These are phyloP conservation scores for Phytophthora pinifolia DNA, from an alignment of 352 stramenopile species.

Conservation along the genomic window DNA sequence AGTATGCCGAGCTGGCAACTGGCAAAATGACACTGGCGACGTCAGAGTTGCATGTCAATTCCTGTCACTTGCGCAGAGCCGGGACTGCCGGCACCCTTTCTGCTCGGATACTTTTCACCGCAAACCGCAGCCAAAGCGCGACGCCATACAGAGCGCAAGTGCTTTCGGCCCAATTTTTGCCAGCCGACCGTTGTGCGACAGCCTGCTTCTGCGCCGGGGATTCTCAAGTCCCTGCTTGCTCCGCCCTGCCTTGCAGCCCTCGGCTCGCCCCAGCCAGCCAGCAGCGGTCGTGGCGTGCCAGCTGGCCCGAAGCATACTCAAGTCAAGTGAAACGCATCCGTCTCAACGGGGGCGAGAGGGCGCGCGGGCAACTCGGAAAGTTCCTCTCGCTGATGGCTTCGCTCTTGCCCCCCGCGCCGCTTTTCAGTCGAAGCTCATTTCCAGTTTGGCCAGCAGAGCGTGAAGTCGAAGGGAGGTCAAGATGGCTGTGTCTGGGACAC, in stretches of 20 bases:
- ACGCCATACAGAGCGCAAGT: conserved; percentile 22
- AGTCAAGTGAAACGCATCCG: neutral
- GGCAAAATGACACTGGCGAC: conserved; percentile 35
- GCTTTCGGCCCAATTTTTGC: conserved; percentile 8
- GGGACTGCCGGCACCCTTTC: conserved; percentile 5
- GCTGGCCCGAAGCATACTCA: too few species aligned
- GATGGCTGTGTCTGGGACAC: conserved; percentile 49
- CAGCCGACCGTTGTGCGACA: neutral
- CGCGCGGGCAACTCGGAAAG: neutral
- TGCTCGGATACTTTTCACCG: conserved; percentile 19
- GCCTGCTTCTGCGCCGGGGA: too few species aligned
- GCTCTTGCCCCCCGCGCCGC: neutral
- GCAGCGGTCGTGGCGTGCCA: neutral
- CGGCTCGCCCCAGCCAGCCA: conserved; percentile 4
- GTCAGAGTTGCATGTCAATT: conserved; percentile 42
- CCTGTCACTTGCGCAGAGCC: conserved; percentile 31
- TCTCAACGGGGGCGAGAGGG: neutral
- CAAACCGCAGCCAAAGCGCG: neutral
- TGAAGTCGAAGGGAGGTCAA: conserved; percentile 29
- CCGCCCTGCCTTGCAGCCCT: conserved; percentile 13
- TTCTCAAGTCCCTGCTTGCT: neutral
- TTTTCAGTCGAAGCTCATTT: conserved; percentile 30
- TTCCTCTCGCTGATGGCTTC: conserved; percentile 13
- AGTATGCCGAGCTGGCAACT: conserved; percentile 10
- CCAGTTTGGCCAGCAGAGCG: conserved; percentile 34